These are phyloP conservation scores for Candida cerambycidarum DNA, from an alignment of 805 yeast species.

Conservation along the genomic window DNA sequence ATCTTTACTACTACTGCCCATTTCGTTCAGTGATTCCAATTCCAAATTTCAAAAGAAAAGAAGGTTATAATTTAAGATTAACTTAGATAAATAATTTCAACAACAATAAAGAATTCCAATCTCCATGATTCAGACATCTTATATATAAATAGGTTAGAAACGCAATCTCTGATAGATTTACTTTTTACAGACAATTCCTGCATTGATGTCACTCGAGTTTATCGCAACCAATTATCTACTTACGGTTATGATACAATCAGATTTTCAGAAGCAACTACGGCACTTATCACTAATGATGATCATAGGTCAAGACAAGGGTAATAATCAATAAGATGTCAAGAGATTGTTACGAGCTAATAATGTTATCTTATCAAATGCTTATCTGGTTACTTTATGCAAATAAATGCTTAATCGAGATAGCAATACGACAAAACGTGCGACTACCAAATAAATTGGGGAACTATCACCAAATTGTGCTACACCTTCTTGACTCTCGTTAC, in stretches of 20 bases:
- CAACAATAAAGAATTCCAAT: too few relatives aligned
- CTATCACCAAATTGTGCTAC: slow-evolving; percentile 4
- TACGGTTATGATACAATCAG: neutral
- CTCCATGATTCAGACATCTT: neutral
- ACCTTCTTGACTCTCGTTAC: slow-evolving; percentile 18
- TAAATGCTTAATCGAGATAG: neutral
- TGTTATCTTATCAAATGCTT: too few relatives aligned
- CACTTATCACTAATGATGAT: neutral
- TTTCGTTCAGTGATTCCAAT: neutral
- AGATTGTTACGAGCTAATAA: too few relatives aligned
- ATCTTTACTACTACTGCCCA: slow-evolving; percentile 4
- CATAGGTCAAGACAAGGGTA: too few relatives aligned
- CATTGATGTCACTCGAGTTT: slow-evolving; percentile 2
- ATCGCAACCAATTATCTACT: slow-evolving; percentile 3
- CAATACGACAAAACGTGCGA: slow-evolving; percentile 1
- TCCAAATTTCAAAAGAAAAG: too few relatives aligned
- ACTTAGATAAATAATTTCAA: neutral
- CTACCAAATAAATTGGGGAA: neutral
- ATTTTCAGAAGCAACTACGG: neutral
- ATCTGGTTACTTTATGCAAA: too few relatives aligned
- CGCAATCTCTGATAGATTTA: slow-evolving; percentile 2
- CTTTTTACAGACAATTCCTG: slow-evolving; percentile 1
- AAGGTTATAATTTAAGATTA: too few relatives aligned
- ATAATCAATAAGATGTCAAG: too few relatives aligned
- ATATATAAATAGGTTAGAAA: neutral